Percentiles rank a stretch among this genome's conserved stretches.
These are phyloP conservation scores for Beauveria rudraprayagi DNA, from an alignment of 2,329 filamentous ascomycete species.

Conservation along the genomic window DNA sequence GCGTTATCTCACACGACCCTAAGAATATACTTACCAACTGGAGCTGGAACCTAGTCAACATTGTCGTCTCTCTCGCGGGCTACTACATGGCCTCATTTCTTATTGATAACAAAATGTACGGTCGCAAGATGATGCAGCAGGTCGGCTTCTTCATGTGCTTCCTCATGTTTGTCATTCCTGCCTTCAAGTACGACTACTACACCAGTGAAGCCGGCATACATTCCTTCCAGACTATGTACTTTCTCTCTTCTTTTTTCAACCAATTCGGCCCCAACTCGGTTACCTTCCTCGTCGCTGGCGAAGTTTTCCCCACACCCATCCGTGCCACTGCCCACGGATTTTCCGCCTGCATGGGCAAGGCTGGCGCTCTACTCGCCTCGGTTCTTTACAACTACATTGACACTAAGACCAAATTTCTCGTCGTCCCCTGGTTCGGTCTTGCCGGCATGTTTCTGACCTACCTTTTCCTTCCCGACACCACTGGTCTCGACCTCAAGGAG, in stretches of 20 bases:
- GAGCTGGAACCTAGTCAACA: slow-evolving; percentile 90
- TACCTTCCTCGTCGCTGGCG: slow-evolving; percentile 91
- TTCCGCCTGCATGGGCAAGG: slow-evolving; percentile 84
- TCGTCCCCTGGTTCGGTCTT: slow-evolving; percentile 93
- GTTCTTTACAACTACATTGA: slow-evolving; percentile 94
- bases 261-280: slow-evolving; percentile 96
- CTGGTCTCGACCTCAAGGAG: slow-evolving; percentile 91
- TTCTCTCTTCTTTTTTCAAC: slow-evolving; percentile 96
- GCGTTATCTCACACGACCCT: slow-evolving; percentile 62
- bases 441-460: slow-evolving; percentile 75
- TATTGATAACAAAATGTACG: slow-evolving; percentile 95
- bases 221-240: slow-evolving; percentile 97
- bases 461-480: slow-evolving; percentile 91
- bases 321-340: slow-evolving; percentile 92
- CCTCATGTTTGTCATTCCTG: slow-evolving; percentile 85
- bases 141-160: slow-evolving; percentile 90
- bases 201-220: slow-evolving; percentile 62
- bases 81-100: slow-evolving; percentile 87
- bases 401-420: slow-evolving; percentile 75
- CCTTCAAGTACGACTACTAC: slow-evolving; percentile 83
- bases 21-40: slow-evolving; percentile 75
- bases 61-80: slow-evolving; percentile 73
- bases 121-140: slow-evolving; percentile 93
- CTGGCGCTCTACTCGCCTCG: slow-evolving; percentile 77
- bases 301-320: slow-evolving; percentile 92